A percentile compares a stretch with the other conserved stretches of the same genome.
phyloP scores from a whole-genome alignment of 2,329 filamentous ascomycete genomes.

The Fusarium proliferatum region DNA sequence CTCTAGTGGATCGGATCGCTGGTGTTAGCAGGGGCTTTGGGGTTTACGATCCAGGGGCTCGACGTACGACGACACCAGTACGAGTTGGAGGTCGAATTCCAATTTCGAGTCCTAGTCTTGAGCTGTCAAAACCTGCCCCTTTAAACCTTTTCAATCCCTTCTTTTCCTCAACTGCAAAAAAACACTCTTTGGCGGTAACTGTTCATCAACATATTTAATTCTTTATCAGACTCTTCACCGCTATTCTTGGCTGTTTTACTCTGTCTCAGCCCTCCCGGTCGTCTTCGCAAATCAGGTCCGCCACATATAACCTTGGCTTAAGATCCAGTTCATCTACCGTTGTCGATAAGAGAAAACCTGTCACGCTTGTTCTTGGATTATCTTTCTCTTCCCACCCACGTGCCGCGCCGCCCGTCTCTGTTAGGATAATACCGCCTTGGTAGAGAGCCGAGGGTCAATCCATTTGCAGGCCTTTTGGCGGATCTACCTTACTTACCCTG shows the following conservation, averaged over 20 bases:
- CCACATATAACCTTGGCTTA: slow-evolving; percentile 29
- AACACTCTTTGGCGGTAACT: slow-evolving; percentile 7
- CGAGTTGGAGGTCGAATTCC: slow-evolving; percentile 27
- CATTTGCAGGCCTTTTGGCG: slow-evolving; percentile 3
- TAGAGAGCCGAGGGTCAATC: slow-evolving; percentile 11
- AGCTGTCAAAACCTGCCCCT: slow-evolving; percentile 32
- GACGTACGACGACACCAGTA: slow-evolving; percentile 31
- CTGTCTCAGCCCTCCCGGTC: slow-evolving; percentile 31
- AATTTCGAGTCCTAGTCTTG: slow-evolving; percentile 29
- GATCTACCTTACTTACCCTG: slow-evolving; percentile 12
- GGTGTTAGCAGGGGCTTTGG: slow-evolving; percentile 19
- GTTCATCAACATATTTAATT: slow-evolving; percentile 6
- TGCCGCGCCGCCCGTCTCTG: slow-evolving; percentile 29
- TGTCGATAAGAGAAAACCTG: slow-evolving; percentile 35
- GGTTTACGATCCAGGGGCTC: slow-evolving; percentile 30
- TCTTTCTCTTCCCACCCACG: slow-evolving; percentile 29
- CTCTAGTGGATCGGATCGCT: slow-evolving; percentile 38
- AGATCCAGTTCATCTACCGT: slow-evolving; percentile 30
- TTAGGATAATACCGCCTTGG: slow-evolving; percentile 16
- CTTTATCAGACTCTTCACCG: slow-evolving; percentile 22
- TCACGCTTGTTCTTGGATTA: slow-evolving; percentile 21
- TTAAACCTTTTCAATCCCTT: slow-evolving; percentile 25
- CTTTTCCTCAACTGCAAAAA: slow-evolving; percentile 20
- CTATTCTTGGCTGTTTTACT: slow-evolving; percentile 26
- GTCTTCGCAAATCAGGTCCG: slow-evolving; percentile 28